Evolutionary conservation across 495 filamentous ascomycete species (phyloP), one percentile per base, ranked within the genome.

Genomic region (Aspergillus biplanus): DNA sequence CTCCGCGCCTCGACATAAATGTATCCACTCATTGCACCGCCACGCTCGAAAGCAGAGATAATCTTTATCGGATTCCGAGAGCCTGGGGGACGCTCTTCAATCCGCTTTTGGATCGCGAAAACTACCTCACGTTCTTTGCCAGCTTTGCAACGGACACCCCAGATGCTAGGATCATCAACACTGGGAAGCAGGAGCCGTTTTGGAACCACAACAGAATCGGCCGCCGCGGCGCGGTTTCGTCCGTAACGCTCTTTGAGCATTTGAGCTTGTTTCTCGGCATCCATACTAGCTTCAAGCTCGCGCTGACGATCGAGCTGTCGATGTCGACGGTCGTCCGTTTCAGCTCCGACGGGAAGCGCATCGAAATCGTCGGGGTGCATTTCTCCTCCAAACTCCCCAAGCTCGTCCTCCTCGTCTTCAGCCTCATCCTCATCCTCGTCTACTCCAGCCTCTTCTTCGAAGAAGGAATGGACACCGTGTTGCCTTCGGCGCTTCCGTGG

Each of bases 371-470:
- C 93, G 1, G 92, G 91, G 73, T 97, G 92, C 65, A 89, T 90
- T 74, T 97, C 90, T 42, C 90, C 90, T 66, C 93, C 92, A 69
- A 96, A 92, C 56, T 92, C 95, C 39, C 87, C 87, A 63, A 90
- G 81, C 62, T 90, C 90, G 62, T 92, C 90, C 59, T 91, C 87
- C n/a, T 97, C 93, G 37, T 95, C 93, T 61, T 96, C 92, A 56
- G 92, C 92, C 62, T 86, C 89, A 54, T 97, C 94, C 59, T 98
- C 94, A 52, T 99, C 94, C 34, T 91, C 94, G 65, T 97, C 94
- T 60, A 98, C 94, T 77, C 96, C 95, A 69, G 94, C 94, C 80
- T 97, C 95, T 64, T 91, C 90, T 83, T 99, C 95, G 77, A 99
- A 83, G 86, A 97, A 97, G 54, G 87, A 83, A 64, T 90, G 89